Evolutionary conservation across 768 basidiomycete genomes (phyloP).

Genomic region (Termitomyces sp.): DNA sequence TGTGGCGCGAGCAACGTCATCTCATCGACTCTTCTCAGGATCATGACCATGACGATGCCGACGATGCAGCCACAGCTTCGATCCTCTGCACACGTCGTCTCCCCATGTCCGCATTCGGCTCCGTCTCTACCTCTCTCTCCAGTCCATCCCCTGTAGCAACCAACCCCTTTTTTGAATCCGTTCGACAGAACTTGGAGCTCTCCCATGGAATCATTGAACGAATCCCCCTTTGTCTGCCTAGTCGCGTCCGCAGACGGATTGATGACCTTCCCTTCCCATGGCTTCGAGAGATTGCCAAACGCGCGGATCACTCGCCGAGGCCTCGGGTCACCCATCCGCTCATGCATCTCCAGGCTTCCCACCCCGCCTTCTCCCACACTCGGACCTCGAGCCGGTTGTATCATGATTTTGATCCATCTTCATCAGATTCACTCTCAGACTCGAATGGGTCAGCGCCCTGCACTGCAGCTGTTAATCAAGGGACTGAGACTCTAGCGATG

Average conservation of each 20-base stretch:
- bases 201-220: slow-evolving; percentile 71
- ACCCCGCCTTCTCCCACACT: not conserved
- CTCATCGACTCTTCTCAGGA: slow-evolving; percentile 52
- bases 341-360: not conserved
- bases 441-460: slow-evolving; percentile 21
- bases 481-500: slow-evolving; percentile 77
- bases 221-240: slow-evolving; percentile 63
- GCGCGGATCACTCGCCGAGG: slow-evolving; percentile 9
- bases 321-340: not conserved
- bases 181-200: slow-evolving; percentile 84
- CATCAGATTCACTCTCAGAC: slow-evolving; percentile 20
- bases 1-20: slow-evolving; percentile 49
- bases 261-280: slow-evolving; percentile 75
- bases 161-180: slow-evolving; percentile 95
- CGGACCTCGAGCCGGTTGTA: not conserved
- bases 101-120: slow-evolving; percentile 60
- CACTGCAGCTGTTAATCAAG: slow-evolving; percentile 49
- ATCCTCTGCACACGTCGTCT: slow-evolving; percentile 55
- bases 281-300: slow-evolving; percentile 63
- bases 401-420: slow-evolving; percentile 30
- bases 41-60: slow-evolving; percentile 36
- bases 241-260: slow-evolving; percentile 50
- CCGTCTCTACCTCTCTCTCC: slow-evolving; percentile 35
- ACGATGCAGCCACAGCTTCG: slow-evolving; percentile 6
- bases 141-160: slow-evolving; percentile 28